Evolutionary conservation across 2,329 filamentous ascomycete genomes (phyloP), one percentile per base, ranked within the genome.

Genomic region (Phoma sp.): DNA sequence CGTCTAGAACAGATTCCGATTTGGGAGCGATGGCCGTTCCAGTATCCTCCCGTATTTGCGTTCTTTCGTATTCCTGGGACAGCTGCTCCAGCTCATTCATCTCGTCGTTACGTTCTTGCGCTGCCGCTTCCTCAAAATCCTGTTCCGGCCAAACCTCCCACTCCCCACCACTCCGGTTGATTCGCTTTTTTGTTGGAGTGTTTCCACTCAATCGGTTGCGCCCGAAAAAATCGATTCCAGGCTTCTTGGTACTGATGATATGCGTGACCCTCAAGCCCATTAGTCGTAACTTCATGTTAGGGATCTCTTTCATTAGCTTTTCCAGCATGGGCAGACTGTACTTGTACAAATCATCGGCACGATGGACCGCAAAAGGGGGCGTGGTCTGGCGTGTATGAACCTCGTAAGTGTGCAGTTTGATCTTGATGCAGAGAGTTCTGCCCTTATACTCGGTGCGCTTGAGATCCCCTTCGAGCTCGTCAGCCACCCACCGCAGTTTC

Each of bases 371-470:
- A 61, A 88, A 89, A 0, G 91, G 88, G 2, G 88, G 84, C 3
- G 90, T 85, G 6, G 85, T 84, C 71, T 99, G 95, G 29, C 95
- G 83, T 0, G 93, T 96, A 46, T 91, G 84, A 19, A 97, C 90
- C 74, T 98, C 93, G 67, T 94, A 99, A 0, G 92, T 96, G 72
- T 97, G 91, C 7, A 98, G 79, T 73, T 99, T 99, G 61, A 97
- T 84, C 74, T 99, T 99, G 32, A 99, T 79, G 21, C 92, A 91
- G 1, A 99, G 78, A 0, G 94, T 98, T n/a, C 92, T 85, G 0
- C 94, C 94, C 74, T 94, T 96, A 76, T 91, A 91, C 61, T 91
- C 85, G 1, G 91, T 91, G 24, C 86, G 84, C 54, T 83, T 82
- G 78, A 98, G 82, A 67, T 98, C 94, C 62, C 90, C 89, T 71